Conservation (phyloP, 2,329 filamentous ascomycete species). For the Didymella keratinophila region DNA sequence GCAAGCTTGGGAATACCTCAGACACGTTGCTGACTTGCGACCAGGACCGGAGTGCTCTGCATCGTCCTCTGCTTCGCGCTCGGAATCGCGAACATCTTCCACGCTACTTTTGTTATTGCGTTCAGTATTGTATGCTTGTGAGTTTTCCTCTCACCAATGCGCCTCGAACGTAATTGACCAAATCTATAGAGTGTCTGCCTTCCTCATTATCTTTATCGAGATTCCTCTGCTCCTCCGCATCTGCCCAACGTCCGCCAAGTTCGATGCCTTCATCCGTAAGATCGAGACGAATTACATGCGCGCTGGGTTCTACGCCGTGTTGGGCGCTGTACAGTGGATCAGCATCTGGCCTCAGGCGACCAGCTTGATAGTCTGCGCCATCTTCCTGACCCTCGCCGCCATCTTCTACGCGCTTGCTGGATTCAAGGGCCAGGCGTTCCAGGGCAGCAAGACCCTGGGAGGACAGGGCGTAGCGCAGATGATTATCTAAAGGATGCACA, state of each 20-base stretch:
- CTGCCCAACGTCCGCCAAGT: slow-evolving; percentile 90
- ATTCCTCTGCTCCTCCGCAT: slow-evolving; percentile 95
- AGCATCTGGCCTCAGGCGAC: slow-evolving; percentile 71
- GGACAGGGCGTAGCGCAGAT: slow-evolving; percentile 95
- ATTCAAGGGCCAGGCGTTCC: slow-evolving; percentile 83
- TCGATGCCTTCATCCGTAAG: slow-evolving; percentile 87
- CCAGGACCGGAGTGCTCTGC: slow-evolving; percentile 65
- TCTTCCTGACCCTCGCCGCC: slow-evolving; percentile 79
- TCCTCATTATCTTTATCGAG: slow-evolving; percentile 66
- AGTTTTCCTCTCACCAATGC: slow-evolving; percentile 22
- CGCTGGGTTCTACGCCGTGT: slow-evolving; percentile 81
- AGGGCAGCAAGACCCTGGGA: slow-evolving; percentile 94
- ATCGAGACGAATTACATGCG: slow-evolving; percentile 98
- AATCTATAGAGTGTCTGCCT: slow-evolving; percentile 53
- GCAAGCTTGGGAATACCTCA: not conserved
- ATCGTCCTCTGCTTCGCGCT: slow-evolving; percentile 72
- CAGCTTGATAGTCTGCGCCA: slow-evolving; percentile 83
- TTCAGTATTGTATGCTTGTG: slow-evolving; percentile 65
- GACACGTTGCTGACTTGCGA: slow-evolving; percentile 24
- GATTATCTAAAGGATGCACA: slow-evolving; percentile 70
- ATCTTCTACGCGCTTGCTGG: slow-evolving; percentile 82
- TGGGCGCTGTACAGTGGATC: slow-evolving; percentile 85
- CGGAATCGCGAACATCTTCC: slow-evolving; percentile 73
- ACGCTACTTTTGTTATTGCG: slow-evolving; percentile 64
- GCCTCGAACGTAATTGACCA: slow-evolving; percentile 12